phyloP scores from a whole-genome alignment of 2,329 filamentous ascomycete species.

The Fusarium lateritium region DNA sequence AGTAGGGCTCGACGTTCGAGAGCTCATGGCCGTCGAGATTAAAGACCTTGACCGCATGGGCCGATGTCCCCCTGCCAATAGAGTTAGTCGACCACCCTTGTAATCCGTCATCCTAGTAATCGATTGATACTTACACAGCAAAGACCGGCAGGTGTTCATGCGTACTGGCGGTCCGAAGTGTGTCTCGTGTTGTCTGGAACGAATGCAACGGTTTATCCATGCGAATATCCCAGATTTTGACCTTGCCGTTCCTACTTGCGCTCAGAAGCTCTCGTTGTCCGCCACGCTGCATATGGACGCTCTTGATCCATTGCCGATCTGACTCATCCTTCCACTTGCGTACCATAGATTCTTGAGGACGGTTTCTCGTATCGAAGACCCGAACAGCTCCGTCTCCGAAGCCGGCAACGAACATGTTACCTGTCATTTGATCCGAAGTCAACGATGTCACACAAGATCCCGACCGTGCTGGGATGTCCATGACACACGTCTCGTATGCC shows the following conservation, averaged over 20 bases:
- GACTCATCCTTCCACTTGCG: conserved; percentile 95
- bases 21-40: conserved; percentile 87
- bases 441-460: conserved; percentile 96
- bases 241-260: conserved; percentile 91
- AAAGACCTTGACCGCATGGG: conserved; percentile 91
- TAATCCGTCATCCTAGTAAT: conserved; percentile 2
- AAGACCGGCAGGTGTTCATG: conserved; percentile 98
- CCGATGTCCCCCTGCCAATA: conserved; percentile 81
- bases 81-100: conserved; percentile 47
- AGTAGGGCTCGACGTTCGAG: conserved; percentile 89
- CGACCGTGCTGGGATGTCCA: conserved; percentile 94
- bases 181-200: conserved; percentile 82
- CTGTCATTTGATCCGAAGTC: conserved; percentile 97
- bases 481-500: conserved; percentile 90
- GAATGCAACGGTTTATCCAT: conserved; percentile 83
- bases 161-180: conserved; percentile 87
- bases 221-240: conserved; percentile 96
- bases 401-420: conserved; percentile 94
- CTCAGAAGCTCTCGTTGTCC: conserved; percentile 92
- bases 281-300: conserved; percentile 96
- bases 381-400: conserved; percentile 96
- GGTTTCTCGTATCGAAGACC: conserved; percentile 90
- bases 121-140: conserved; percentile 77
- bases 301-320: conserved; percentile 91
- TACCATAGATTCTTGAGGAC: conserved; percentile 91